Evolutionary conservation across 176 grass and related monocot genomes (phyloP).

Genomic region (sorghum (Sorghum bicolor)): Sorghum_bicolor_NCBIv3 NC_012870.2:8805501-8806000

Average conservation of each 20-base stretch:
- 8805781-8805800: not conserved
- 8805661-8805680: not conserved
- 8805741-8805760: not conserved
- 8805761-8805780: not conserved
- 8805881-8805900: constrained; percentile 21
- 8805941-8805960: not conserved
- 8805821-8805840: constrained; percentile 26
- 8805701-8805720: not conserved
- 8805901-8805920: constrained; percentile 38
- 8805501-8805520: not conserved
- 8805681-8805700: not conserved
- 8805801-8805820: not conserved
- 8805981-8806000: not conserved
- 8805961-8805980: not conserved
- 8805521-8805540: not conserved
- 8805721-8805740: not conserved
- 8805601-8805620: not conserved
- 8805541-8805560: not conserved
- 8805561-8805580: not conserved
- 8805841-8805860: constrained; percentile 35
- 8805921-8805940: not conserved
- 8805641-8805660: not conserved
- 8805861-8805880: constrained; percentile 32
- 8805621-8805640: not conserved
- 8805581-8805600: not conserved